phyloP scores from a whole-genome alignment of 345 rosid genomes.

The Linum usitatissimum region DNA sequence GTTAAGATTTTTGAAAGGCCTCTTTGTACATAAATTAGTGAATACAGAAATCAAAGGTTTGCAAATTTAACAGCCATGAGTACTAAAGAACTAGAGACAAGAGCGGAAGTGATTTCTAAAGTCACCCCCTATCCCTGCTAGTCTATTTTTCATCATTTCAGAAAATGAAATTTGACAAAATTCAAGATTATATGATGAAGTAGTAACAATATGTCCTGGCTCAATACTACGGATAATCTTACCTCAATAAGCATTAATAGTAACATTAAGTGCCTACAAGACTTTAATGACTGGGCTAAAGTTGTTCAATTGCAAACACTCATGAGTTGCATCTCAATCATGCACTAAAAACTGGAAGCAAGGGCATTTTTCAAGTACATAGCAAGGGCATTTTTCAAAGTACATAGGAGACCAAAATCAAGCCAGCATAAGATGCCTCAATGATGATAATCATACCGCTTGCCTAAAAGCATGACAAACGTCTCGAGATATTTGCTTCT shows the following conservation, averaged over 20 bases:
- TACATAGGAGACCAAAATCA: background rate
- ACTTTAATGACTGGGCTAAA: background rate
- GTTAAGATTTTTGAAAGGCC: background rate
- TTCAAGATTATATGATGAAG: background rate
- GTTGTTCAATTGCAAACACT: background rate
- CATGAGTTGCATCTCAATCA: background rate
- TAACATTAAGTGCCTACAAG: background rate
- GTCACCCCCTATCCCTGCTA: background rate
- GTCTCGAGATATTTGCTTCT: constrained; percentile 98
- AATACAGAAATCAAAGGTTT: background rate
- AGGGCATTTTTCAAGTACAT: background rate
- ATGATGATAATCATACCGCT: constrained; percentile 36
- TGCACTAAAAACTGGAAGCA: background rate
- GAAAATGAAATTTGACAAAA: background rate
- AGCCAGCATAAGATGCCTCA: background rate
- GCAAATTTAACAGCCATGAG: constrained; percentile 5
- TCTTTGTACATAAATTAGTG: too few relatives aligned
- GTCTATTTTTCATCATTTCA: too few relatives aligned
- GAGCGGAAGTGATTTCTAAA: background rate
- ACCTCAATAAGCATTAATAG: background rate
- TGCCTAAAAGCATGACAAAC: constrained; percentile 96
- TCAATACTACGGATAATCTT: too few relatives aligned
- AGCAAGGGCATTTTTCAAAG: too few relatives aligned
- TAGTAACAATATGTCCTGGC: background rate
- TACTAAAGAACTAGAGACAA: constrained; percentile 1